phyloP scores from a whole-genome alignment of 2,329 filamentous ascomycete species.

The Lasiodiplodia hormozganensis region DNA sequence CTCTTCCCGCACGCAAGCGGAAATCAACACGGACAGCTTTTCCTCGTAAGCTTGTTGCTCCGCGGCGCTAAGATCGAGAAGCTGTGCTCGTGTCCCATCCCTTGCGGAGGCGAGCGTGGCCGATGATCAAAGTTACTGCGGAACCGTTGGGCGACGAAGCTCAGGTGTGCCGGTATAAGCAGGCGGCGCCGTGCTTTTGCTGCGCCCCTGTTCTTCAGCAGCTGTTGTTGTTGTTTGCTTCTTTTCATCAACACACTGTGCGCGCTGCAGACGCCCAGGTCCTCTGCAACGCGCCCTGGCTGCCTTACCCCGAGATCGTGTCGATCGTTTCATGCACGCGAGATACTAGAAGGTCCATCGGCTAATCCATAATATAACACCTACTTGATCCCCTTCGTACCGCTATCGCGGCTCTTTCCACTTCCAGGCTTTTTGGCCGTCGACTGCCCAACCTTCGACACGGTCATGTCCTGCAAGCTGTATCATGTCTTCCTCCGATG shows the following conservation, averaged over 20 bases:
- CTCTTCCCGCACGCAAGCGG: conserved; percentile 4
- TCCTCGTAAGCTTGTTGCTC: background rate
- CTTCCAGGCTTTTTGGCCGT: background rate
- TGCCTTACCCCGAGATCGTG: background rate
- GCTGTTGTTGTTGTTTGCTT: background rate
- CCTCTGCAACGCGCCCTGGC: background rate
- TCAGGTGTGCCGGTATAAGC: background rate
- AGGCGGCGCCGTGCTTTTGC: background rate
- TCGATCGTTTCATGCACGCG: conserved; percentile 19
- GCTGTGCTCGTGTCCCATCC: too few relatives aligned
- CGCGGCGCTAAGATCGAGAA: background rate
- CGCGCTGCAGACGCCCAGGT: background rate
- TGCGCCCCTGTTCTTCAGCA: too few relatives aligned
- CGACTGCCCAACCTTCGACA: background rate
- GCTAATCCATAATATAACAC: conserved; percentile 1
- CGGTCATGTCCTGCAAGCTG: background rate
- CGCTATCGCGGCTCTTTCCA: background rate
- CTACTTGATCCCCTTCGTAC: background rate
- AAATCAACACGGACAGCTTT: background rate
- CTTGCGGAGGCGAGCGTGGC: background rate
- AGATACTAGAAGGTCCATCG: background rate
- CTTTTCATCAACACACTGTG: background rate
- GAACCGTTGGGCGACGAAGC: background rate
- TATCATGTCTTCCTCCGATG: background rate
- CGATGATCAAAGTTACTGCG: too few relatives aligned